A percentile compares a stretch with the other conserved stretches of the same genome.
Evolutionary conservation across 73 alveolate species (phyloP).

Genomic region (Stentor coeruleus): DNA sequence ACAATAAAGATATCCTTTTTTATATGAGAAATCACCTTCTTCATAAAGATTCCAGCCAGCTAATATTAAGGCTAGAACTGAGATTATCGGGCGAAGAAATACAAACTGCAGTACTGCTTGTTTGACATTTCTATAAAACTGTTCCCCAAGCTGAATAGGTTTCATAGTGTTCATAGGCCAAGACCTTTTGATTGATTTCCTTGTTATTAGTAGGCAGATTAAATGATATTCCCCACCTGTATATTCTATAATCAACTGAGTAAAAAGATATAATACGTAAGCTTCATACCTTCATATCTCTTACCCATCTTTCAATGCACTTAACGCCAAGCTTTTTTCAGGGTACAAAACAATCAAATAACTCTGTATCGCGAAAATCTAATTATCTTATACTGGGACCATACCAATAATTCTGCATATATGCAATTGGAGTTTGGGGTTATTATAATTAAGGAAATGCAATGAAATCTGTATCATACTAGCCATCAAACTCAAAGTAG

Average conservation of each 20-base stretch:
- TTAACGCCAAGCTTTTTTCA: constrained; percentile 31
- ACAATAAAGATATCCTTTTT: constrained; percentile 47
- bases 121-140: constrained; percentile 44
- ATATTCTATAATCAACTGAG: constrained; percentile 48
- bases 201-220: constrained; percentile 46
- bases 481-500: constrained; percentile 18
- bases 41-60: constrained; percentile 39
- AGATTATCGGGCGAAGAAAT: constrained; percentile 53
- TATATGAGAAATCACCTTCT: constrained; percentile 51
- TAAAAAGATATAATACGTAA: constrained; percentile 58
- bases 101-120: constrained; percentile 67
- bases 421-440: constrained; percentile 49
- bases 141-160: constrained; percentile 49
- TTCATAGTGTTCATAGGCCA: constrained; percentile 58
- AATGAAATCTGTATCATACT: constrained; percentile 32
- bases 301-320: constrained; percentile 45
- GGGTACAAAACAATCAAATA: constrained; percentile 42
- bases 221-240: constrained; percentile 60
- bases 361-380: constrained; percentile 38
- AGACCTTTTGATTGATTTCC: constrained; percentile 51
- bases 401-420: constrained; percentile 54
- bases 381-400: constrained; percentile 53
- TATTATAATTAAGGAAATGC: constrained; percentile 50
- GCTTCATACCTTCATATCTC: constrained; percentile 48
- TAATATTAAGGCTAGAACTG: constrained; percentile 46